Conservation (phyloP, 768 basidiomycete species). For the Brasilioporus rufonigricans region DNA sequence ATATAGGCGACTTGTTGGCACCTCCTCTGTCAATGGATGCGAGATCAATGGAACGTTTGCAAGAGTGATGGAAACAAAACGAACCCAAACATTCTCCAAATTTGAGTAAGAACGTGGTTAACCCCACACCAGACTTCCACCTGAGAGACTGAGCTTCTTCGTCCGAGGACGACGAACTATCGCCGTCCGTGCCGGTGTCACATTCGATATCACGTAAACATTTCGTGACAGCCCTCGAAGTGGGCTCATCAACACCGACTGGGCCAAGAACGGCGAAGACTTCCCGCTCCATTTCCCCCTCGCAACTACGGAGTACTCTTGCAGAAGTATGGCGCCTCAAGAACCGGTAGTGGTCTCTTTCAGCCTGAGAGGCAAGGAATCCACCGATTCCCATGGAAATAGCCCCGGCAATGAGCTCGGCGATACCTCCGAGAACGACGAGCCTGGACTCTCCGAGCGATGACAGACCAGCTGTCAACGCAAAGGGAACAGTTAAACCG, state of each 20-base stretch:
- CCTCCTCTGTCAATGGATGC: slow-evolving; percentile 65
- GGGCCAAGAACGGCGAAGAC: slow-evolving; percentile 85
- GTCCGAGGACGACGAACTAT: slow-evolving; percentile 33
- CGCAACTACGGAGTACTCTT: slow-evolving; percentile 83
- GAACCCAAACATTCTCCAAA: slow-evolving; percentile 88
- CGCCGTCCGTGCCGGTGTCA: slow-evolving; percentile 27
- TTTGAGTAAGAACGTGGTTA: slow-evolving; percentile 92
- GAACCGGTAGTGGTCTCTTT: slow-evolving; percentile 92
- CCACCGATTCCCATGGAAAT: slow-evolving; percentile 99
- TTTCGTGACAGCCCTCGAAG: slow-evolving; percentile 78
- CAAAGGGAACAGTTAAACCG: slow-evolving; percentile 90
- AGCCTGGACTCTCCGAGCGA: slow-evolving; percentile 85
- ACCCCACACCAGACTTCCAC: slow-evolving; percentile 77
- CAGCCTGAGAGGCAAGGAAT: slow-evolving; percentile 95
- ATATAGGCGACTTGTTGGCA: slow-evolving; percentile 83
- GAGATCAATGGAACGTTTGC: not conserved
- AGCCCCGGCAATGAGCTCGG: slow-evolving; percentile 94
- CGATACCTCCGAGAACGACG: slow-evolving; percentile 91
- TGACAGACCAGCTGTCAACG: slow-evolving; percentile 84
- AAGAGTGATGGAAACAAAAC: slow-evolving; percentile 24
- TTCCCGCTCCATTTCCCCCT: slow-evolving; percentile 95
- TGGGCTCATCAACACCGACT: slow-evolving; percentile 82
- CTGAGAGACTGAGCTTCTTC: slow-evolving; percentile 57
- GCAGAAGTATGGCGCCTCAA: slow-evolving; percentile 69
- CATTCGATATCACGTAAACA: slow-evolving; percentile 69